Percentiles rank a stretch among this genome's conserved stretches.
Conservation (phyloP, 306 rosid species). For the Myrica gale region DNA sequence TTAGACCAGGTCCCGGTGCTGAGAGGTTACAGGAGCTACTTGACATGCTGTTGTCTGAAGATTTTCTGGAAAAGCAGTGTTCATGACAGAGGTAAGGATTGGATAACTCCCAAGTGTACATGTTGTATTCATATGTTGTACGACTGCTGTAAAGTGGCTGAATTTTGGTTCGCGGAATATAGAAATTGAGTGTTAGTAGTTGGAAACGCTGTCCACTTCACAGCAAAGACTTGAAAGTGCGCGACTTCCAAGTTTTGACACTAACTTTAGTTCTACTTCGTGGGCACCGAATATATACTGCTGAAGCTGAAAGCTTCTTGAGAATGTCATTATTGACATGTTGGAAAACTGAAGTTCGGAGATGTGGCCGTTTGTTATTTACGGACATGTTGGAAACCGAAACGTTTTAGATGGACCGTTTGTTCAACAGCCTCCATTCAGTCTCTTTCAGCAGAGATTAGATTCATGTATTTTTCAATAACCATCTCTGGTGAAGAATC, state of each 20-base stretch:
- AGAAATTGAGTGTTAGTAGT: conserved; percentile 23
- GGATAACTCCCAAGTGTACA: conserved; percentile 54
- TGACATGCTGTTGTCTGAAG: conserved; percentile 58
- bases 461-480: conserved; percentile 45
- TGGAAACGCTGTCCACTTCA: conserved; percentile 36
- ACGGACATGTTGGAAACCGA: not conserved
- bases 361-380: not conserved
- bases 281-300: conserved; percentile 13
- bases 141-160: conserved; percentile 38
- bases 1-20: conserved; percentile 79
- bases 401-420: not conserved
- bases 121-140: conserved; percentile 39
- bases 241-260: conserved; percentile 1
- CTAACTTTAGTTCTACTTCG: not conserved
- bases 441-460: conserved; percentile 38
- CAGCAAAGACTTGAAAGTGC: conserved; percentile 27
- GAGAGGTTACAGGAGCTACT: conserved; percentile 61
- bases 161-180: conserved; percentile 35
- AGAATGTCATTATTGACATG: not conserved
- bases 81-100: conserved; percentile 41
- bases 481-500: conserved; percentile 70
- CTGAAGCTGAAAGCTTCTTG: conserved; percentile 7
- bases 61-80: conserved; percentile 63
- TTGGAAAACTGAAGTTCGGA: not conserved
- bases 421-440: not conserved